Evolutionary conservation across 805 yeast species (phyloP).

Genomic region (Kodamaea jinghongensis): DNA sequence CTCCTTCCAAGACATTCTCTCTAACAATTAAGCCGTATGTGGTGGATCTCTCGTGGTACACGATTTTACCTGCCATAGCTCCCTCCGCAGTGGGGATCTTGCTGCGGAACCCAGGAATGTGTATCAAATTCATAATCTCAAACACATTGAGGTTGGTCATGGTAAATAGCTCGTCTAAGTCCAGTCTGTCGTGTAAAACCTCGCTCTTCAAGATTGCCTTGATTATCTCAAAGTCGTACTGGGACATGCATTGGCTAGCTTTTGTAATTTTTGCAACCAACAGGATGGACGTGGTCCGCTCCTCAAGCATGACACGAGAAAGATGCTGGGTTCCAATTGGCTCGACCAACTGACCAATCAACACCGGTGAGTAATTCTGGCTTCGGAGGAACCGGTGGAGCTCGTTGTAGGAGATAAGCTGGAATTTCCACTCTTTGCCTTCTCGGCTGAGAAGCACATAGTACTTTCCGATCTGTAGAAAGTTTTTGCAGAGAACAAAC

Average conservation of each 20-base stretch:
- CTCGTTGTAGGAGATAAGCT: conserved; percentile 3
- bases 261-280: neutral
- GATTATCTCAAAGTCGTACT: conserved; percentile 7
- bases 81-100: too few species aligned
- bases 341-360: conserved; percentile 4
- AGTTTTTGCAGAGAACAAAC: conserved; percentile 8
- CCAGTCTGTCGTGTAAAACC: neutral
- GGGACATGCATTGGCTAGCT: conserved; percentile 6
- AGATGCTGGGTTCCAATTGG: conserved; percentile 3
- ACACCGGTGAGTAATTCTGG: conserved; percentile 2
- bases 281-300: conserved; percentile 3
- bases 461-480: conserved; percentile 4
- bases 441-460: conserved; percentile 1
- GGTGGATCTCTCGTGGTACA: neutral
- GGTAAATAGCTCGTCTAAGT: neutral
- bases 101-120: neutral
- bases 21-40: neutral
- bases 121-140: conserved; percentile 3
- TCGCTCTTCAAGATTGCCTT: neutral
- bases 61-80: neutral
- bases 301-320: conserved; percentile 2
- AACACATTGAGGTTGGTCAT: neutral
- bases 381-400: conserved; percentile 4
- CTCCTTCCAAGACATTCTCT: neutral
- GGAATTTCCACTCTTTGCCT: too few species aligned